Conservation (phyloP, 2,329 filamentous ascomycete genomes). For the Exophiala lecanii-corni region DNA sequence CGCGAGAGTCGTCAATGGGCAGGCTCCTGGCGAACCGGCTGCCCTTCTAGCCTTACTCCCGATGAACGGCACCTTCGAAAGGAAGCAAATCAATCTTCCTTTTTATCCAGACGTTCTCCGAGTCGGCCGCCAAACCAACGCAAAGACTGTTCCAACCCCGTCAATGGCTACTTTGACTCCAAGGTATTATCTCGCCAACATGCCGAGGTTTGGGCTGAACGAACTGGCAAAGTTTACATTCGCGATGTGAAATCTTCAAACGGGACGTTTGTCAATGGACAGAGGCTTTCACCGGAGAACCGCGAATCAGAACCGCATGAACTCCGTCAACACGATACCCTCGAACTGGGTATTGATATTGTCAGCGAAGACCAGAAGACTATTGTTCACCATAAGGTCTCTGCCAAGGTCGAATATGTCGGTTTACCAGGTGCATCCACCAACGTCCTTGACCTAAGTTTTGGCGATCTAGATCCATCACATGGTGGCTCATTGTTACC, state of each 20-base stretch:
- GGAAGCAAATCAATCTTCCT: conserved; percentile 91
- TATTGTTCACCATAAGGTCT: conserved; percentile 96
- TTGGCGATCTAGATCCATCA: conserved; percentile 80
- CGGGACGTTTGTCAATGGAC: conserved; percentile 94
- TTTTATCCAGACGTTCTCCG: conserved; percentile 90
- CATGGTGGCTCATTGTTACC: conserved; percentile 69
- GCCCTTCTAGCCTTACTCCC: conserved; percentile 82
- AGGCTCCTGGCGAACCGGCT: conserved; percentile 53
- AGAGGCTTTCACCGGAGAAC: conserved; percentile 85
- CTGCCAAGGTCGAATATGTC: conserved; percentile 92
- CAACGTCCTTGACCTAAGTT: conserved; percentile 73
- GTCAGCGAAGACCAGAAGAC: conserved; percentile 98
- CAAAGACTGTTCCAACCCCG: conserved; percentile 87
- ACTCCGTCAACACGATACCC: conserved; percentile 80
- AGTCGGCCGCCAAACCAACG: conserved; percentile 94
- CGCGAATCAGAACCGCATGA: conserved; percentile 95
- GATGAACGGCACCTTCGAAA: conserved; percentile 93
- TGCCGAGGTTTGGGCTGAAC: conserved; percentile 89
- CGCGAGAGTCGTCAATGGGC: conserved; percentile 38
- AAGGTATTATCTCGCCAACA: conserved; percentile 96
- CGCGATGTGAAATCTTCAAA: conserved; percentile 98
- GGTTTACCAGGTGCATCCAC: conserved; percentile 71
- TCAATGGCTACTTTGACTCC: conserved; percentile 96
- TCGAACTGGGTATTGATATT: conserved; percentile 96
- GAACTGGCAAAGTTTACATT: conserved; percentile 85